Evolutionary conservation across 768 basidiomycete species (phyloP).

Genomic region (Agaricus blazei): DNA sequence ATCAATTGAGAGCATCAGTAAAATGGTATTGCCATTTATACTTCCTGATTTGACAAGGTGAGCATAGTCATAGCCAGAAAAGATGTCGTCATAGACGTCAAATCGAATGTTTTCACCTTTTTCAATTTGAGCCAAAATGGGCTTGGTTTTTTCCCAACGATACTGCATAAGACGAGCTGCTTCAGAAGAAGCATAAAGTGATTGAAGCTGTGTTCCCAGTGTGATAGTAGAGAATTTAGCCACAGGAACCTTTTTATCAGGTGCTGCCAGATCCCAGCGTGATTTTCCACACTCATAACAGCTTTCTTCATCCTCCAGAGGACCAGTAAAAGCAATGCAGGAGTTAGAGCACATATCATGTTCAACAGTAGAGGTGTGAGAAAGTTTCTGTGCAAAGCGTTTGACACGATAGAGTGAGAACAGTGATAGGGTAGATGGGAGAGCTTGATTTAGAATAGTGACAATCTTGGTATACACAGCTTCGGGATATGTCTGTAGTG

Average conservation of each 20-base stretch:
- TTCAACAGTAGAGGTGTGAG: conserved; percentile 25
- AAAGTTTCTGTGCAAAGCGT: conserved; percentile 19
- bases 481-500: conserved; percentile 5
- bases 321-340: conserved; percentile 26
- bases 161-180: conserved; percentile 25
- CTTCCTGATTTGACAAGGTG: conserved; percentile 13
- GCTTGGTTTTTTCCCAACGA: conserved; percentile 15
- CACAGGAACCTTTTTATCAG: conserved; percentile 21
- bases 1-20: conserved; percentile 29
- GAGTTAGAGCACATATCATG: conserved; percentile 39
- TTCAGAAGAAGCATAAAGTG: conserved; percentile 17
- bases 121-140: conserved; percentile 15
- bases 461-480: conserved; percentile 7
- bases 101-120: not conserved
- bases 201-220: conserved; percentile 38
- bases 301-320: conserved; percentile 13
- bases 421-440: conserved; percentile 7
- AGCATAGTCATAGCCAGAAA: conserved; percentile 22
- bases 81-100: conserved; percentile 19
- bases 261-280: conserved; percentile 17
- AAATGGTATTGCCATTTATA: conserved; percentile 21
- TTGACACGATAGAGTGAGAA: conserved; percentile 25
- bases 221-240: conserved; percentile 17
- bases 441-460: not conserved
- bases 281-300: conserved; percentile 23